Conservation (phyloP, 169 alveolate species). For the Plasmodium yoelii region DNA sequence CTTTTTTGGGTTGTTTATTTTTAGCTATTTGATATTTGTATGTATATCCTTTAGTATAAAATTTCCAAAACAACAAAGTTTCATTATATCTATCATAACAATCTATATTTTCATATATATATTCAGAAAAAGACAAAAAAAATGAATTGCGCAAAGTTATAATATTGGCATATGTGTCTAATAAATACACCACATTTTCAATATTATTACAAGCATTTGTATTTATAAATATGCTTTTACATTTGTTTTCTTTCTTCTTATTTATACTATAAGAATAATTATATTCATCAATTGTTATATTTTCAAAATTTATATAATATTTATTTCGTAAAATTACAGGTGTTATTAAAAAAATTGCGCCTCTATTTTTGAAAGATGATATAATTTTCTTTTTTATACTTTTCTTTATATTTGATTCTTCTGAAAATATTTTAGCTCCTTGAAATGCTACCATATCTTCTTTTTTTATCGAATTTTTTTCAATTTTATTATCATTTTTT, state of each 20-base stretch:
- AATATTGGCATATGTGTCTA: slow-evolving; percentile 64
- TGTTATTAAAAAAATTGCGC: slow-evolving; percentile 76
- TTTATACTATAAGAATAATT: slow-evolving; percentile 4
- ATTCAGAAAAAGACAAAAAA: slow-evolving; percentile 61
- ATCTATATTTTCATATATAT: slow-evolving; percentile 48
- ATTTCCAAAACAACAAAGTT: slow-evolving; percentile 28
- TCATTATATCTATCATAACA: slow-evolving; percentile 56
- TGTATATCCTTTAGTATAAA: slow-evolving; percentile 63
- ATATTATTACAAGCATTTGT: slow-evolving; percentile 28
- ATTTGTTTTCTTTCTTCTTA: slow-evolving; percentile 59
- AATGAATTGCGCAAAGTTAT: slow-evolving; percentile 49
- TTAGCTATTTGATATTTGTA: slow-evolving; percentile 41
- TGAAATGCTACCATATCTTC: slow-evolving; percentile 35
- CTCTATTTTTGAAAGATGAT: slow-evolving; percentile 34
- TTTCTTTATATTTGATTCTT: slow-evolving; percentile 34
- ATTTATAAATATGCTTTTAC: slow-evolving; percentile 34
- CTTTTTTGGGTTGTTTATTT: slow-evolving; percentile 34
- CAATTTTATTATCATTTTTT: slow-evolving; percentile 57
- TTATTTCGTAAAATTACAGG: slow-evolving; percentile 69
- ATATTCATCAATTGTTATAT: slow-evolving; percentile 38
- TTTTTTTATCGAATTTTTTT: slow-evolving; percentile 44
- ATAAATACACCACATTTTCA: slow-evolving; percentile 33
- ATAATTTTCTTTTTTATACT: slow-evolving; percentile 50
- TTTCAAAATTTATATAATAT: slow-evolving; percentile 77
- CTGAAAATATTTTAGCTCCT: slow-evolving; percentile 57